Percentiles rank a stretch among this genome's conserved stretches.
Evolutionary conservation across 306 rosid genomes (phyloP).

Genomic region (Sophora flavescens): DNA sequence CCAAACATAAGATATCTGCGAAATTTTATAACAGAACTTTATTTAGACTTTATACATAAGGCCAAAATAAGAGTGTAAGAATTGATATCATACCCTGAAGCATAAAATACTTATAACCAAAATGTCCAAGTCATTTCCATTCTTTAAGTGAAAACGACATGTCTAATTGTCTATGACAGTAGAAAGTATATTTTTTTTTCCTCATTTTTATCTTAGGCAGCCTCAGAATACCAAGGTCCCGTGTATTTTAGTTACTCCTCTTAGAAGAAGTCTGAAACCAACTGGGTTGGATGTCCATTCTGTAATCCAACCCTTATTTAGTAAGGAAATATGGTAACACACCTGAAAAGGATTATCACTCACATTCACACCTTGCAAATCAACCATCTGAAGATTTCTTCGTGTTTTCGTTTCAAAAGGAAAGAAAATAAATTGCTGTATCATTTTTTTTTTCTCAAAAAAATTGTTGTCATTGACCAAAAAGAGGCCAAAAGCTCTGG

Average conservation of each 20-base stretch:
- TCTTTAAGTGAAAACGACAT: conserved; percentile 35
- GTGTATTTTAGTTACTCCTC: conserved; percentile 37
- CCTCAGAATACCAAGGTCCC: conserved; percentile 32
- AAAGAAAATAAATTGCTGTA: conserved; percentile 1
- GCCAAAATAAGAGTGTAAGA: conserved; percentile 25
- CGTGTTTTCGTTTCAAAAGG: conserved; percentile 31
- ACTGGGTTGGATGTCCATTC: conserved; percentile 5
- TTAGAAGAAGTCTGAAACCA: conserved; percentile 24
- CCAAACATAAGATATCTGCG: conserved; percentile 88
- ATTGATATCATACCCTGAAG: conserved; percentile 16
- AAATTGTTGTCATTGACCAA: background rate
- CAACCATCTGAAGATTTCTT: conserved; percentile 33
- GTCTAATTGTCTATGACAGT: conserved; percentile 5
- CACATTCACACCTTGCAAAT: conserved; percentile 25
- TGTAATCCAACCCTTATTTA: conserved; percentile 1
- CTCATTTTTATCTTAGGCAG: conserved; percentile 25
- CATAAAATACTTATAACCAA: conserved; percentile 14
- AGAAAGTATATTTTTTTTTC: conserved; percentile 18
- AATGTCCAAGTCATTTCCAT: conserved; percentile 7
- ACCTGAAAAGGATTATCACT: conserved; percentile 31
- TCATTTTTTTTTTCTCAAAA: too few relatives aligned
- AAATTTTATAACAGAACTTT: conserved; percentile 17
- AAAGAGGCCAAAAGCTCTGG: background rate
- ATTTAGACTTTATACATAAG: conserved; percentile 24
- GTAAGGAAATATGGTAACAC: conserved; percentile 1